These are phyloP conservation scores for Hammondia hammondi DNA, from an alignment of 169 alveolate genomes.

Conservation along the genomic window DNA sequence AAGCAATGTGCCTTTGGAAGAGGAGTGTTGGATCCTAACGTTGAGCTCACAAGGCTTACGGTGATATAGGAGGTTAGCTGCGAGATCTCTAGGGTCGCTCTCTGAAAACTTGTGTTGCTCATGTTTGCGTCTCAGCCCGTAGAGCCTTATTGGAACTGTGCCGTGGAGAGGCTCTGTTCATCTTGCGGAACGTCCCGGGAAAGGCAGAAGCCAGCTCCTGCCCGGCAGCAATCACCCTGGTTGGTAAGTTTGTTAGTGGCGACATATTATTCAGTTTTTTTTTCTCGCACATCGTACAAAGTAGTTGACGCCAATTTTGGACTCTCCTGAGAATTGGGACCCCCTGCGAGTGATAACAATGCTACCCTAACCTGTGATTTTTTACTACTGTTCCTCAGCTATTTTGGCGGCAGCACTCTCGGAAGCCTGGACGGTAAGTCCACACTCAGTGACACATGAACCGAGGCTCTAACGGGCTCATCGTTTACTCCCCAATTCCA, in stretches of 20 bases:
- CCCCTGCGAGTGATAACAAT: not conserved
- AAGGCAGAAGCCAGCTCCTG: conserved; percentile 26
- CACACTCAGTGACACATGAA: too few relatives aligned
- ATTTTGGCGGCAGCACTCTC: conserved; percentile 50
- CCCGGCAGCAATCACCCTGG: conserved; percentile 52
- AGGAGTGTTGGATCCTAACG: too few relatives aligned
- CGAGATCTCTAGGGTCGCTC: too few relatives aligned
- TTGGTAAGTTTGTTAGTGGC: not conserved
- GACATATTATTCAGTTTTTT: not conserved
- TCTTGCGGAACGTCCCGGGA: conserved; percentile 50
- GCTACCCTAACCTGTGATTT: too few relatives aligned
- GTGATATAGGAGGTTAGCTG: too few relatives aligned
- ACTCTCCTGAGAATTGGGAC: not conserved
- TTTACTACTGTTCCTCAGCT: not conserved
- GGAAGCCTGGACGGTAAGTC: conserved; percentile 37
- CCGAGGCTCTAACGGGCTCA: too few relatives aligned
- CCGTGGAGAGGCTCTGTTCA: conserved; percentile 49
- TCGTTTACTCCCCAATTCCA: too few relatives aligned
- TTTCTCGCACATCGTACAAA: not conserved
- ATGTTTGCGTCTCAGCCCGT: conserved; percentile 23
- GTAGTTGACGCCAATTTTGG: not conserved
- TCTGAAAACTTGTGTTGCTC: not conserved
- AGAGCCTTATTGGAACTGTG: conserved; percentile 48
- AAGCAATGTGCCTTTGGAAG: too few relatives aligned
- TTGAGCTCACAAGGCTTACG: too few relatives aligned